Conservation (phyloP, 176 grass and related monocot species). For the Musa beccarii region DNA sequence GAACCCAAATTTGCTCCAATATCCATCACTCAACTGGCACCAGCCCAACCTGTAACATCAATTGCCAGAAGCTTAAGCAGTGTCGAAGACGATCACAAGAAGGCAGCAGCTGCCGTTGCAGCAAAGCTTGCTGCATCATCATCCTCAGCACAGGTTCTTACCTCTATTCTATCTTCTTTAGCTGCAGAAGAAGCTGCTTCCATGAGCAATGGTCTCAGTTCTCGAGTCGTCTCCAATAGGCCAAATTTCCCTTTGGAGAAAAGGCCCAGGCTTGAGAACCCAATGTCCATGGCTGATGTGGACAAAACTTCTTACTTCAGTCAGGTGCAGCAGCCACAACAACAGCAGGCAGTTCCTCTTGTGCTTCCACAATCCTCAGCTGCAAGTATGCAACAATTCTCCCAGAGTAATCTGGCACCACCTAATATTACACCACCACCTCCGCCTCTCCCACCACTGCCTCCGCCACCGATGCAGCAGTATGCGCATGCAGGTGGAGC, state of each 20-base stretch:
- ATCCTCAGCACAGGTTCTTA: conserved; percentile 52
- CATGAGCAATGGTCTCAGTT: conserved; percentile 22
- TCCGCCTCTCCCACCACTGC: conserved; percentile 44
- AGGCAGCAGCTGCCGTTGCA: conserved; percentile 81
- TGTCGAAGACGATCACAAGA: conserved; percentile 53
- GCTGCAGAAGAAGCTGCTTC: conserved; percentile 67
- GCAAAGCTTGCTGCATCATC: conserved; percentile 80
- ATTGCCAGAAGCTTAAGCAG: conserved; percentile 23
- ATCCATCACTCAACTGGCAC: conserved; percentile 30
- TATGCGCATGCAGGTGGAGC: conserved; percentile 44
- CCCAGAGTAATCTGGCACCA: conserved; percentile 28
- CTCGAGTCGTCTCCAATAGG: conserved; percentile 29
- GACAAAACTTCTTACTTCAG: conserved; percentile 34
- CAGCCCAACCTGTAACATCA: conserved; percentile 32
- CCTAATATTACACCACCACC: conserved; percentile 44
- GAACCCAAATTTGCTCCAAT: conserved; percentile 22
- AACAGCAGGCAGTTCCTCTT: conserved; percentile 24
- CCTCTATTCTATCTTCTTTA: conserved; percentile 61
- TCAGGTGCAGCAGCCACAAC: conserved; percentile 28
- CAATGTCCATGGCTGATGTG: conserved; percentile 23
- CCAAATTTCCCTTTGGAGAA: conserved; percentile 56
- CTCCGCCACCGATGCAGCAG: conserved; percentile 36
- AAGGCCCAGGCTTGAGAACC: conserved; percentile 62
- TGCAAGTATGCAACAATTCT: conserved; percentile 23
- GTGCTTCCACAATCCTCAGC: conserved; percentile 30